Base-by-base conservation (phyloP, 108 stramenopile genomes). In the Pelagomonas calceolata region DNA sequence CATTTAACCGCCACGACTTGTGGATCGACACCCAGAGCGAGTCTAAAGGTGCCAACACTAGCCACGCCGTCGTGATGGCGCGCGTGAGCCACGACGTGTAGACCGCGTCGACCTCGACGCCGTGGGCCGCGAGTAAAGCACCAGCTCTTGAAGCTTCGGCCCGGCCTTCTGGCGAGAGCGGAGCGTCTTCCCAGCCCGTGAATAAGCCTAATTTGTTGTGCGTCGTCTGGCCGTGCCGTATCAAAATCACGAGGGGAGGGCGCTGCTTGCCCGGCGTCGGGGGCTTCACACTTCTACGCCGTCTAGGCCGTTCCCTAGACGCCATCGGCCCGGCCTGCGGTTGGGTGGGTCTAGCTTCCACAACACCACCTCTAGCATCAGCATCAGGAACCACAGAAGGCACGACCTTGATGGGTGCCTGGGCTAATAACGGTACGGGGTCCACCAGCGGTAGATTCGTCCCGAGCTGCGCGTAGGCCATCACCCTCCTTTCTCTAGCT, bases 51-150 rank as follows among this genome's bases (percentile, higher is more conserved):
- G 94, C 94, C 79, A 94, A 80, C 12, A 90, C 92, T 73, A 86
- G 78, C 84, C 83, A 82, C 4, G 86, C 87, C 10, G 91, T 91
- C 66, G 86, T 89, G 36, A 94, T 88, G 43, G 97, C 95, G 32
- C 97, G 73, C 30, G 93, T 90, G 29, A 99, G 86, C 86, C 93
- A 90, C 0, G 87, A 89, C n/a, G 96, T 95, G 82, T 97, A 99
- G 9, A 95, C 94, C 35, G 90, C 83, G 80, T 99, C 96, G 78
- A 99, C 95, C 63, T 94, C 91, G 74, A 95, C 91, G 0, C 91
- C 92, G 80, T 92, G 90, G 32, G 74, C 36, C 63, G 88, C 88
- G 21, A 95, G 72, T 15, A 92, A 72, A 16, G 74, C 71, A 12
- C 94, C 94, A 17, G 94, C 94, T 12, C 70, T 72, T 65, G 85